Conservation (phyloP, 495 filamentous ascomycete genomes). For the Collariella sp. region DNA sequence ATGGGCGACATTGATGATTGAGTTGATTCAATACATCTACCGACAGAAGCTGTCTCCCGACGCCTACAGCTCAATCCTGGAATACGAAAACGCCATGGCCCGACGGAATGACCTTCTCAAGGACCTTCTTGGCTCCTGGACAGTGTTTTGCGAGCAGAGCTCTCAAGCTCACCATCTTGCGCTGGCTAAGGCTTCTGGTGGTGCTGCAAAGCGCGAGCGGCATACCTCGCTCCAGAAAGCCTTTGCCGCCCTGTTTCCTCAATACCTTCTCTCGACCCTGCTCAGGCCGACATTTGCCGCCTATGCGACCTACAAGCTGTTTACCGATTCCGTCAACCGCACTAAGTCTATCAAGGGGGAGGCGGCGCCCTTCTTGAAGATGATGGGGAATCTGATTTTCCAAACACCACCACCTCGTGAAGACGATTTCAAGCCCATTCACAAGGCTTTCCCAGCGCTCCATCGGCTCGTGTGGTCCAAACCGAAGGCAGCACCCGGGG, state of each 20-base stretch:
- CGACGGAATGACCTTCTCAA: slow-evolving; percentile 27
- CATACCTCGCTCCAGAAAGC: slow-evolving; percentile 10
- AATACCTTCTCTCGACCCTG: slow-evolving; percentile 19
- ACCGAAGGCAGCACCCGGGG: not conserved
- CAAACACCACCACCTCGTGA: slow-evolving; percentile 3
- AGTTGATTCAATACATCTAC: slow-evolving; percentile 27
- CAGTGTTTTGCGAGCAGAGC: slow-evolving; percentile 25
- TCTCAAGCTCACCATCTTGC: too few relatives aligned
- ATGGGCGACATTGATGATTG: slow-evolving; percentile 29
- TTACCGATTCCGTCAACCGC: slow-evolving; percentile 27
- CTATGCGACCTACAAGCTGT: slow-evolving; percentile 35
- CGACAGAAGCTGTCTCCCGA: slow-evolving; percentile 19
- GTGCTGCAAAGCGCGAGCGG: slow-evolving; percentile 10
- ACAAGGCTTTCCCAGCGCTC: slow-evolving; percentile 5
- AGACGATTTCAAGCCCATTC: slow-evolving; percentile 3
- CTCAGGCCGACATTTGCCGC: slow-evolving; percentile 25
- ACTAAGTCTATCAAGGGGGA: slow-evolving; percentile 10
- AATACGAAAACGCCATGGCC: slow-evolving; percentile 21
- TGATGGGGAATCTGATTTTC: slow-evolving; percentile 11
- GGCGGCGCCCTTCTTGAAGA: slow-evolving; percentile 19
- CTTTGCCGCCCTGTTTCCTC: slow-evolving; percentile 28
- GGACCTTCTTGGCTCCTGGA: slow-evolving; percentile 37
- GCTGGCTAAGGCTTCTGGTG: not conserved
- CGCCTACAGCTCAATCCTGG: slow-evolving; percentile 14
- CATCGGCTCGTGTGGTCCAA: slow-evolving; percentile 4